Percentiles rank a stretch among this genome's conserved stretches.
Evolutionary conservation across 257 asterid genomes (phyloP).

Genomic region (Salvia hispanica): DNA sequence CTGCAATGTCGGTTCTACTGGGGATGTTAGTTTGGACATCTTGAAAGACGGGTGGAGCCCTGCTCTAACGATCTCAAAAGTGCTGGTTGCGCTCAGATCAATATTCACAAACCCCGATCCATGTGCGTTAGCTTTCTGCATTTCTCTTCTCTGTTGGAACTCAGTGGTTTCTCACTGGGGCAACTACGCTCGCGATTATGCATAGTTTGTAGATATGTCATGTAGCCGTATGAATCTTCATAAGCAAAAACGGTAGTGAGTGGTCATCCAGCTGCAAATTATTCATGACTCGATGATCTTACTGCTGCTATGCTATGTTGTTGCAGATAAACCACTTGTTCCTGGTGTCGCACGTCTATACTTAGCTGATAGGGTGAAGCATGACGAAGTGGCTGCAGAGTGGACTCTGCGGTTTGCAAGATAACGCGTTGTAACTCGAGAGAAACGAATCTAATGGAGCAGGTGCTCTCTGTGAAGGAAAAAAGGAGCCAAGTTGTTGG

Average conservation of each 20-base stretch:
- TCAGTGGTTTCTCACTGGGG: not conserved
- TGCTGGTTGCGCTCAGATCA: conserved; percentile 78
- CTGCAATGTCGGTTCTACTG: conserved; percentile 79
- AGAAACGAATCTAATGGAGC: conserved; percentile 2
- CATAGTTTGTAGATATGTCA: not conserved
- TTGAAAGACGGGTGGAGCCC: conserved; percentile 98
- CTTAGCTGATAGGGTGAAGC: conserved; percentile 71
- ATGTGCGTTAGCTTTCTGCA: conserved; percentile 43
- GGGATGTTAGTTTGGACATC: conserved; percentile 79
- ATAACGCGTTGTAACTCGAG: conserved; percentile 27
- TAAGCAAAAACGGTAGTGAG: not conserved
- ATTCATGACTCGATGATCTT: not conserved
- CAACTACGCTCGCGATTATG: no score
- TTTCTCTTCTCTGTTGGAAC: not conserved
- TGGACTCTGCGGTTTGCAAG: conserved; percentile 87
- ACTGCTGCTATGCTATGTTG: conserved; percentile 10
- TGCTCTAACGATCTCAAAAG: conserved; percentile 84
- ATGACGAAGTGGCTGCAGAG: conserved; percentile 77
- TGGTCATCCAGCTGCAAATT: not conserved
- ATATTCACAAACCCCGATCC: conserved; percentile 76
- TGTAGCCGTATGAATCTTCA: not conserved
- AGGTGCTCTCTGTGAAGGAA: not conserved
- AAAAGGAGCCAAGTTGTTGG: no score
- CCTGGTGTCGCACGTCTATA: conserved; percentile 74
- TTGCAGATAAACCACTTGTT: conserved; percentile 85